These are phyloP conservation scores for Fusarium azukiicola DNA, from an alignment of 2,329 filamentous ascomycete genomes.

Conservation along the genomic window DNA sequence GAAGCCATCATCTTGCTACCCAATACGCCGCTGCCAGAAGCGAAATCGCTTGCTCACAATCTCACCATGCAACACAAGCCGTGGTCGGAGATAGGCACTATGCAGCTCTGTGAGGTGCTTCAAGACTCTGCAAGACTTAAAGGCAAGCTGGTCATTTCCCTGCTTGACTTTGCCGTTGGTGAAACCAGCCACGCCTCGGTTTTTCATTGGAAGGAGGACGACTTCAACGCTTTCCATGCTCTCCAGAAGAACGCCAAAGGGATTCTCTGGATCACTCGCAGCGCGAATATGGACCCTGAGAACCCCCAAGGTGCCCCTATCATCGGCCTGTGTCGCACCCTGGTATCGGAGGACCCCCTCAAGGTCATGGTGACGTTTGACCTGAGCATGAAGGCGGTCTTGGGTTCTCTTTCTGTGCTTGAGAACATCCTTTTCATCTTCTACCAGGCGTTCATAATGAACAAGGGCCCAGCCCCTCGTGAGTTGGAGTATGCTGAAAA, in stretches of 20 bases:
- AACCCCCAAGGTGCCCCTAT: constrained; percentile 65
- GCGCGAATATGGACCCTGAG: constrained; percentile 61
- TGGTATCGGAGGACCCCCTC: constrained; percentile 72
- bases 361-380: constrained; percentile 70
- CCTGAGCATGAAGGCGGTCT: constrained; percentile 21
- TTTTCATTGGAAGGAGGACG: constrained; percentile 62
- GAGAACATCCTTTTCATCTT: constrained; percentile 54
- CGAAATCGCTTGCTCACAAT: constrained; percentile 30
- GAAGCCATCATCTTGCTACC: constrained; percentile 47
- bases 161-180: constrained; percentile 66
- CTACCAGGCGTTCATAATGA: constrained; percentile 47
- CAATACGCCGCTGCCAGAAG: constrained; percentile 29
- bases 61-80: constrained; percentile 28
- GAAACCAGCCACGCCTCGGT: constrained; percentile 54
- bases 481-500: constrained; percentile 70
- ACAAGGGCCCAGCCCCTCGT: constrained; percentile 37
- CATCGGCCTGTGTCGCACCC: constrained; percentile 69
- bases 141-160: constrained; percentile 65
- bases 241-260: constrained; percentile 63
- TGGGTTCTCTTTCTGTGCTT: constrained; percentile 23
- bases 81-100: constrained; percentile 6
- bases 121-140: constrained; percentile 42
- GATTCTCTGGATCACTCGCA: constrained; percentile 72
- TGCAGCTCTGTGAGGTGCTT: constrained; percentile 36
- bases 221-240: constrained; percentile 66